Base-by-base conservation (phyloP, 805 yeast genomes). In the Middelhovenomyces tepae region DNA sequence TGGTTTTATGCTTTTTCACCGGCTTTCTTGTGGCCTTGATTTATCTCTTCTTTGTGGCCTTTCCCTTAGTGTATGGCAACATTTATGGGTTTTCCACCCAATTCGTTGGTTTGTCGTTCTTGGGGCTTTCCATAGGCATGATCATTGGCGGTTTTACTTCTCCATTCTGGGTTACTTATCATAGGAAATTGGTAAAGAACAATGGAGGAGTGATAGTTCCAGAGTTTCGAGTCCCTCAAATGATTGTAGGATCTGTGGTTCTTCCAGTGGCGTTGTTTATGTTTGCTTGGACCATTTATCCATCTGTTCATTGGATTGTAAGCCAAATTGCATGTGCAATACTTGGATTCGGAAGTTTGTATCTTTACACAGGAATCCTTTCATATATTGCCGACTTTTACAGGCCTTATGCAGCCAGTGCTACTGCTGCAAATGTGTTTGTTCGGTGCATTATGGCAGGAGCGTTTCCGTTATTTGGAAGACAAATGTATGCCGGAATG, bases 351-450 rank as follows among this genome's bases (percentile, higher is more conserved):
- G 64, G 65, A 1, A 56, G 61, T 16, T 55, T 56, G 11, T 43
- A 54, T 31, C 48, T 58, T 21, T 58, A 61, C 36, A 51, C 60
- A 22, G 65, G 66, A 4, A 56, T 44, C 20, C 20, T 40, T 14
- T 17, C 37, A 4, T 44, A 44, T 26, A 37, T 32, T 6, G 46
- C 36, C 2, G 45, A 40, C 19, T 38, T 62, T 5, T 53, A 64
- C 45, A 54, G 56, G 29, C 57, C 75, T 20, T 67, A 70, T 24
- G 78, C 84, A 15, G 94, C 95, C 0, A 77, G 89, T 10, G 89
- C 93, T 2, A 56, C 84, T 40, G 94, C 94, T 22, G 95, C 94
- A 9, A 86, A 85, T 59, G 83, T 82, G 53, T 63, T 86, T 48
- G 56, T 78, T 37, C 72, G 95, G 59, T 85, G 83, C 51, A 45